Percentiles rank a stretch among this genome's conserved stretches.
phyloP scores from a whole-genome alignment of 2,329 filamentous ascomycete species.

The Colletotrichum nymphaeae region DNA sequence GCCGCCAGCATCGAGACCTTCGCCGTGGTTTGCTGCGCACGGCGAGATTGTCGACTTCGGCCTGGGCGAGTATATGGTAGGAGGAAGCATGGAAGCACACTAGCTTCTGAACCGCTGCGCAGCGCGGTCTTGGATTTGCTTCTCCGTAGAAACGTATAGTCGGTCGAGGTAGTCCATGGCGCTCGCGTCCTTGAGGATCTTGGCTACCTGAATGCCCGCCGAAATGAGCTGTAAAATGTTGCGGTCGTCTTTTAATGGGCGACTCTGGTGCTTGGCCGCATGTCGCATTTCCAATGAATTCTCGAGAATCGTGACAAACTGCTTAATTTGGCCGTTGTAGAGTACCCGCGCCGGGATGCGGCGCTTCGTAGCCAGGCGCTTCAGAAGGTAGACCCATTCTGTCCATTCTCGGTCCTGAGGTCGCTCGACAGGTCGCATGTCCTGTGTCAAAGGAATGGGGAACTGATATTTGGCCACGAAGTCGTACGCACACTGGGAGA shows the following conservation, averaged over 20 bases:
- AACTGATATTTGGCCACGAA: conserved; percentile 94
- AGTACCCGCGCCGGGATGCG: conserved; percentile 86
- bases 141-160: conserved; percentile 85
- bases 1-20: not conserved
- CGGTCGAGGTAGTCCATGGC: conserved; percentile 86
- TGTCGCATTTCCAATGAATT: conserved; percentile 91
- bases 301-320: conserved; percentile 88
- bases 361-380: conserved; percentile 86
- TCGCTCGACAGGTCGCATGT: conserved; percentile 81
- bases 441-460: conserved; percentile 84
- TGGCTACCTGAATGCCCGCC: conserved; percentile 87
- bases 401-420: conserved; percentile 88
- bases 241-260: conserved; percentile 87
- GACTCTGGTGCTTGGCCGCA: conserved; percentile 84
- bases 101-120: conserved; percentile 54
- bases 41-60: conserved; percentile 1
- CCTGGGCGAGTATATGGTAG: not conserved
- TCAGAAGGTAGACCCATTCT: conserved; percentile 90
- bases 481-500: conserved; percentile 88
- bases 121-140: conserved; percentile 77
- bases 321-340: conserved; percentile 92
- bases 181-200: conserved; percentile 84
- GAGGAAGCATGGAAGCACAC: conserved; percentile 24
- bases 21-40: conserved; percentile 4
- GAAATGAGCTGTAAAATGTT: conserved; percentile 90